Percentiles rank a stretch among this genome's conserved stretches.
These are phyloP conservation scores for Fusarium robinianum DNA, from an alignment of 2,329 filamentous ascomycete species.

Conservation along the genomic window DNA sequence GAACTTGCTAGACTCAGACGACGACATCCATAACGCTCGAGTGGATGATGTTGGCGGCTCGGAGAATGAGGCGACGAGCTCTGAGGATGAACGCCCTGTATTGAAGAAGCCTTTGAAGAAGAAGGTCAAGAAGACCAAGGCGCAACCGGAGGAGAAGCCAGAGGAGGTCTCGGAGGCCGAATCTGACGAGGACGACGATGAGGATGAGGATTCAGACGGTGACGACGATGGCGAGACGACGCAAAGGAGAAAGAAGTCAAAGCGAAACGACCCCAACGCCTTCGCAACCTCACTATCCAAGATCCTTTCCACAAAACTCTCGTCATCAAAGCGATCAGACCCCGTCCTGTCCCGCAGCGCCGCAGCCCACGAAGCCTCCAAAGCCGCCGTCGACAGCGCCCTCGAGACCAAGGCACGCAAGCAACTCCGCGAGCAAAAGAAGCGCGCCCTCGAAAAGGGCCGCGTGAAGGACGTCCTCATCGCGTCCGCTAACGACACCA, in stretches of 20 bases:
- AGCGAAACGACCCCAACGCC: slow-evolving; percentile 88
- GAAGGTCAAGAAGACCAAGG: slow-evolving; percentile 32
- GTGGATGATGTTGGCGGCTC: slow-evolving; percentile 55
- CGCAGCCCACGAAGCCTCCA: slow-evolving; percentile 72
- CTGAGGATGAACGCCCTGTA: slow-evolving; percentile 42
- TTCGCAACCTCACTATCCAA: slow-evolving; percentile 94
- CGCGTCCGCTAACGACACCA: slow-evolving; percentile 58
- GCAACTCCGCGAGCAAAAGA: slow-evolving; percentile 80
- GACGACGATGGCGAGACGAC: slow-evolving; percentile 45
- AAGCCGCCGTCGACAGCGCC: slow-evolving; percentile 72
- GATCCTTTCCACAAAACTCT: slow-evolving; percentile 88
- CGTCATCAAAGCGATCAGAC: slow-evolving; percentile 78
- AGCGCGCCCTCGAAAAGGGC: slow-evolving; percentile 79
- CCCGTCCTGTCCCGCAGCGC: slow-evolving; percentile 88
- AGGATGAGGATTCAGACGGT: slow-evolving; percentile 44
- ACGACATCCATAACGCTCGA: slow-evolving; percentile 58
- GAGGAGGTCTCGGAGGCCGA: slow-evolving; percentile 33
- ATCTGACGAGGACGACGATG: slow-evolving; percentile 29
- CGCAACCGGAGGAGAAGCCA: slow-evolving; percentile 24
- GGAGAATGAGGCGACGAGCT: slow-evolving; percentile 44
- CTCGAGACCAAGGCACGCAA: slow-evolving; percentile 81
- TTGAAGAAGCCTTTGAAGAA: slow-evolving; percentile 39
- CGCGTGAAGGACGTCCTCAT: slow-evolving; percentile 84
- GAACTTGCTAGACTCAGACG: slow-evolving; percentile 61
- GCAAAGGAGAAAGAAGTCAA: slow-evolving; percentile 60